Percentiles rank a stretch among this genome's conserved stretches.
phyloP scores from a whole-genome alignment of 2,329 filamentous ascomycete genomes.

The Aspergillus awamori region DNA sequence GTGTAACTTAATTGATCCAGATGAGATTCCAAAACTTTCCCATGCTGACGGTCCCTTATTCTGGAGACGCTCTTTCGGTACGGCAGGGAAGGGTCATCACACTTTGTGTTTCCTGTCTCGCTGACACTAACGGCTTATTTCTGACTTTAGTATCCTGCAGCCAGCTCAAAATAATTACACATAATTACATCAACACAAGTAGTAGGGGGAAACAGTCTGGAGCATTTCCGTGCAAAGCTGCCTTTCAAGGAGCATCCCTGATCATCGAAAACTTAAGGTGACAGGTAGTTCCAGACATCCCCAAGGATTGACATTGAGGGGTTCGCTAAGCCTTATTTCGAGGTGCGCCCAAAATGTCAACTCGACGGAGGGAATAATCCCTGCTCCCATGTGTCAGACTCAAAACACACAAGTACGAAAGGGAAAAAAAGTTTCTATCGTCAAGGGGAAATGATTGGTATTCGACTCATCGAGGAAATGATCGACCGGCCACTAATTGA shows the following conservation, averaged over 20 bases:
- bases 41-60: neutral
- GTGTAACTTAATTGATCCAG: slow-evolving; percentile 25
- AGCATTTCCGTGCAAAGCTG: neutral
- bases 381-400: slow-evolving; percentile 14
- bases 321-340: slow-evolving; percentile 14
- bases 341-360: neutral
- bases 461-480: slow-evolving; percentile 8
- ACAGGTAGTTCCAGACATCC: neutral
- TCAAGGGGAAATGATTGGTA: slow-evolving; percentile 1
- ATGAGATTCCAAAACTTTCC: neutral
- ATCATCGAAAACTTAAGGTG: neutral
- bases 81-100: neutral
- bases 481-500: slow-evolving; percentile 7
- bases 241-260: slow-evolving; percentile 1
- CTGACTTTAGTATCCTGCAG: neutral
- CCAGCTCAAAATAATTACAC: neutral
- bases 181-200: neutral
- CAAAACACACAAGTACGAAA: neutral
- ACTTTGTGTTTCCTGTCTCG: neutral
- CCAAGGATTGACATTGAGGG: slow-evolving; percentile 1
- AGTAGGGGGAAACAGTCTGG: neutral
- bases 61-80: neutral
- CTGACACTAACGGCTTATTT: slow-evolving; percentile 1
- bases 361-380: slow-evolving; percentile 5
- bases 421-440: neutral